Percentiles rank a stretch among this genome's conserved stretches.
Conservation (phyloP, 352 stramenopile species). For the Phytophthora uliginosa region DNA sequence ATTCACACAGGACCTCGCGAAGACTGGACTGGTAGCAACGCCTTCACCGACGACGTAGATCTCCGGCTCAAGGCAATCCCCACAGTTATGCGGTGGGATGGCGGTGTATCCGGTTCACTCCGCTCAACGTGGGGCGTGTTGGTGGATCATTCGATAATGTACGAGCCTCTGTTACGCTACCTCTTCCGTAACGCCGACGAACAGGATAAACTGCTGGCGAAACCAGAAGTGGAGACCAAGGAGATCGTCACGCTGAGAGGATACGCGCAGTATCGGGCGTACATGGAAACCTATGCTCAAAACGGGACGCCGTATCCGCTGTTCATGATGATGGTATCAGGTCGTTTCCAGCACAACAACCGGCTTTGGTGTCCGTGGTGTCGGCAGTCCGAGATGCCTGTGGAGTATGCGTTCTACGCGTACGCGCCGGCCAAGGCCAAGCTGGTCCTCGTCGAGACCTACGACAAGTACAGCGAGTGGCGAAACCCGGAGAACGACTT, state of each 20-base stretch:
- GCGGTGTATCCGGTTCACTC: constrained; percentile 32
- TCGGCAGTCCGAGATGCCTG: constrained; percentile 66
- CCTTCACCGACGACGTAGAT: constrained; percentile 66
- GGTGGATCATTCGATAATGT: constrained; percentile 56
- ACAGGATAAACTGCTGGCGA: constrained; percentile 47
- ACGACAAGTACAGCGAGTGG: constrained; percentile 73
- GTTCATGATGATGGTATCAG: constrained; percentile 82
- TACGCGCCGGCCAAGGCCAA: constrained; percentile 60
- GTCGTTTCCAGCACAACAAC: constrained; percentile 68
- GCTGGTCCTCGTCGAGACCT: constrained; percentile 65
- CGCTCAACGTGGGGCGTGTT: constrained; percentile 69
- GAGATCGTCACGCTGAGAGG: constrained; percentile 61
- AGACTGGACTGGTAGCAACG: constrained; percentile 62
- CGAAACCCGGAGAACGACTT: constrained; percentile 78
- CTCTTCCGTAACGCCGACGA: constrained; percentile 70
- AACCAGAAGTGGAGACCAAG: constrained; percentile 56
- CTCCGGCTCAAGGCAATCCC: constrained; percentile 73
- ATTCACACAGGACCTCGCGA: constrained; percentile 63
- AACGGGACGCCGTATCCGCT: constrained; percentile 51
- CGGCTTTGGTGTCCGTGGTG: constrained; percentile 84
- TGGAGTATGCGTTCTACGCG: constrained; percentile 80
- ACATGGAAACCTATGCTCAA: constrained; percentile 42
- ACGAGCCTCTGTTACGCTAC: constrained; percentile 69
- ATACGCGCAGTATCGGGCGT: constrained; percentile 51
- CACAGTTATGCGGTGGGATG: constrained; percentile 72